Conservation (phyloP, 495 filamentous ascomycete genomes). For the Penicillium mononematosum region DNA sequence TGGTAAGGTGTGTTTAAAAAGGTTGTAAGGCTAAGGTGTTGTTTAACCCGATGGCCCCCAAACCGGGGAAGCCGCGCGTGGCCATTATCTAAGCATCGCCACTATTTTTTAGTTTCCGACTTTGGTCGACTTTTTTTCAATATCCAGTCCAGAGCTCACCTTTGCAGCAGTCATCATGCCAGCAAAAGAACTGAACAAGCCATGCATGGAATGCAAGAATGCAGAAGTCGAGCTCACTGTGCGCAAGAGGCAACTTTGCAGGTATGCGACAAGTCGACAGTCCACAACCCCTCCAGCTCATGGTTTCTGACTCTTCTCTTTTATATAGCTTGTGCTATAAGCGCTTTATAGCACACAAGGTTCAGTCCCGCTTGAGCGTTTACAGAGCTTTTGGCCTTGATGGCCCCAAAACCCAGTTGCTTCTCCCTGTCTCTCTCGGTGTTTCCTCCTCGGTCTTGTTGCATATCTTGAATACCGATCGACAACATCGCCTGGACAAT, state of each 20-base stretch:
- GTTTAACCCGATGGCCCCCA: constrained; percentile 21
- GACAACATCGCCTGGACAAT: constrained; percentile 56
- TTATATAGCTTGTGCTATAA: constrained; percentile 67
- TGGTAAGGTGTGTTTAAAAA: constrained; percentile 6
- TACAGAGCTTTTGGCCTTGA: constrained; percentile 51
- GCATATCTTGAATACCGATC: constrained; percentile 68
- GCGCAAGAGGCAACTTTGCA: constrained; percentile 47
- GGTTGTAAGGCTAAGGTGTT: constrained; percentile 14
- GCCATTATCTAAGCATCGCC: constrained; percentile 33
- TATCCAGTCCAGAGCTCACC: neutral
- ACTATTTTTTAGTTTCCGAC: constrained; percentile 14
- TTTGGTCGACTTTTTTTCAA: constrained; percentile 11
- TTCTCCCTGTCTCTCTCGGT: constrained; percentile 81
- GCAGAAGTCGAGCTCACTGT: constrained; percentile 38
- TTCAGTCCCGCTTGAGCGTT: constrained; percentile 67
- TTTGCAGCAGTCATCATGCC: constrained; percentile 32
- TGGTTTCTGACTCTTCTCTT: constrained; percentile 15
- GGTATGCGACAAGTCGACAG: constrained; percentile 31
- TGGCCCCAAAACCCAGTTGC: constrained; percentile 49
- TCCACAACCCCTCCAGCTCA: constrained; percentile 12
- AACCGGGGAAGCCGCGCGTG: constrained; percentile 38
- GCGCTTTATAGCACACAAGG: constrained; percentile 71
- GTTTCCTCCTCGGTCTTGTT: constrained; percentile 77
- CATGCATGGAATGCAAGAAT: constrained; percentile 46
- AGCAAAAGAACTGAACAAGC: constrained; percentile 32